Evolutionary conservation across 2,329 filamentous ascomycete species (phyloP).

Genomic region (Colletotrichum endophyticum): DNA sequence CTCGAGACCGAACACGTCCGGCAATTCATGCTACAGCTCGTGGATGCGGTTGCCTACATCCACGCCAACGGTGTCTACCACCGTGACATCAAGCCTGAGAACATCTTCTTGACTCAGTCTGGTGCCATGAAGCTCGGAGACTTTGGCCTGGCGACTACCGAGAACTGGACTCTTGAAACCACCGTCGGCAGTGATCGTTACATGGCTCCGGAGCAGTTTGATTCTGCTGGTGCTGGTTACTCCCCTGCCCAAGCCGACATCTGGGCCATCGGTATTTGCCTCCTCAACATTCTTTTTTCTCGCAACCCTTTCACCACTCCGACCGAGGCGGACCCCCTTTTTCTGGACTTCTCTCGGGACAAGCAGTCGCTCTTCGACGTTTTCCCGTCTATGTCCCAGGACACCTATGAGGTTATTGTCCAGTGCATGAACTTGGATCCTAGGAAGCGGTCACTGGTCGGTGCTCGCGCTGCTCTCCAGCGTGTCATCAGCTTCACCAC

Average conservation of each 20-base stretch:
- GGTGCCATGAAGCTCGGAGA: constrained; percentile 96
- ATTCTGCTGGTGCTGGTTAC: constrained; percentile 86
- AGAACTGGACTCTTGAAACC: constrained; percentile 88
- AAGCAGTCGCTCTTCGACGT: constrained; percentile 97
- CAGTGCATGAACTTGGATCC: constrained; percentile 93
- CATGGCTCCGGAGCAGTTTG: constrained; percentile 98
- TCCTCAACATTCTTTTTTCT: constrained; percentile 95
- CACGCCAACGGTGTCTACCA: constrained; percentile 93
- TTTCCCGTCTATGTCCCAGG: constrained; percentile 97
- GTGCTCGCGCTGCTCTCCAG: constrained; percentile 77
- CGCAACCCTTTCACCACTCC: constrained; percentile 95
- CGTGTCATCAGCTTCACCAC: constrained; percentile 91
- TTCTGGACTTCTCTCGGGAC: constrained; percentile 90
- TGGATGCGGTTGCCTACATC: constrained; percentile 88
- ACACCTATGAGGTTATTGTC: constrained; percentile 92
- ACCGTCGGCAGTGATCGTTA: constrained; percentile 98
- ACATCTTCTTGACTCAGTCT: constrained; percentile 90
- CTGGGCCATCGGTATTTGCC: constrained; percentile 96
- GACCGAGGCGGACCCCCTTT: constrained; percentile 88
- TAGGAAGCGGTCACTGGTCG: constrained; percentile 80
- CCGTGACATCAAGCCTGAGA: constrained; percentile 98
- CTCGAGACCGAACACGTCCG: constrained; percentile 96
- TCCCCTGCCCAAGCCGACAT: constrained; percentile 92
- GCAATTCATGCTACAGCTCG: constrained; percentile 94
- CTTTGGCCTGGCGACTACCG: constrained; percentile 90